Percentiles rank a stretch among this genome's conserved stretches.
Evolutionary conservation across 148 eudicot genomes (phyloP).

Genomic region (Agrostemma githago): DNA sequence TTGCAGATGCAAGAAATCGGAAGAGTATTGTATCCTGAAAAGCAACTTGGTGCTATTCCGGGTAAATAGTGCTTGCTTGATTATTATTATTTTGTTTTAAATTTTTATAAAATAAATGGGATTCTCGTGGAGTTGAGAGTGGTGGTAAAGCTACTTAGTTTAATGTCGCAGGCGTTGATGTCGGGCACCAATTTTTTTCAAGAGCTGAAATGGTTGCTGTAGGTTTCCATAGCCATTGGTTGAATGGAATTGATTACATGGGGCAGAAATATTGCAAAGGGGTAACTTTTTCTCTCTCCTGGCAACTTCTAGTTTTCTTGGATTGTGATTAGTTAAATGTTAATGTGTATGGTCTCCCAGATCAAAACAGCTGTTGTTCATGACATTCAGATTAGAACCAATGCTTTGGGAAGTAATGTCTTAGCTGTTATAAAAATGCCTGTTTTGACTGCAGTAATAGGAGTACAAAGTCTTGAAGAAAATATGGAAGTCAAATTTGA

Average conservation of each 20-base stretch:
- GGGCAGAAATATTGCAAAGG: slow-evolving; percentile 38
- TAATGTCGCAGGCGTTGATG: background rate
- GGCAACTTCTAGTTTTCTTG: background rate
- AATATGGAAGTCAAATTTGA: background rate
- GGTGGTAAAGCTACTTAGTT: background rate
- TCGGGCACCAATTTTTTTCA: slow-evolving; percentile 29
- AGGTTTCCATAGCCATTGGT: slow-evolving; percentile 89
- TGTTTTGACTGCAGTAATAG: background rate
- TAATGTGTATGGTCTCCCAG: background rate
- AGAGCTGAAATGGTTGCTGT: slow-evolving; percentile 87
- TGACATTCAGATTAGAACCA: background rate
- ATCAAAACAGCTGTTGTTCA: background rate
- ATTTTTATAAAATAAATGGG: background rate
- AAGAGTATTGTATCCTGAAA: slow-evolving; percentile 5
- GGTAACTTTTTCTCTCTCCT: slow-evolving; percentile 23
- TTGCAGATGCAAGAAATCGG: slow-evolving; percentile 6
- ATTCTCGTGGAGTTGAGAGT: background rate
- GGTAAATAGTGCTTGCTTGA: background rate
- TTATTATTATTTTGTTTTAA: background rate
- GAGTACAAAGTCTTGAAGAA: background rate
- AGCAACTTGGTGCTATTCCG: background rate
- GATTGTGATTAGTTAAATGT: background rate
- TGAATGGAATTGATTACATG: slow-evolving; percentile 77
- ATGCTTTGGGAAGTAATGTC: background rate
- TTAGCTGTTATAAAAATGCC: background rate